Evolutionary conservation across 140 eudicot species (phyloP).

Genomic region (Bidens hawaiensis): DNA sequence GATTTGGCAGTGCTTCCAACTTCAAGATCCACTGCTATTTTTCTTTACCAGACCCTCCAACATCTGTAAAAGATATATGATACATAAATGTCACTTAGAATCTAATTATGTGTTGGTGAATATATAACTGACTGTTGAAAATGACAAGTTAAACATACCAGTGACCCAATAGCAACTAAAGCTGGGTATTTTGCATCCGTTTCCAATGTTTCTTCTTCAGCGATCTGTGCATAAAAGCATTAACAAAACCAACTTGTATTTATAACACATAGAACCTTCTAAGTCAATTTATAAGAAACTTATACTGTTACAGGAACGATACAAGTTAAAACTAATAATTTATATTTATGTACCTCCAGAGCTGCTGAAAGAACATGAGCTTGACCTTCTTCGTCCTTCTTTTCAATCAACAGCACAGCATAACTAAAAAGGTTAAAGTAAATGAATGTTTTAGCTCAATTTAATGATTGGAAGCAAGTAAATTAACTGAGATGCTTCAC

Average conservation of each 20-base stretch:
- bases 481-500: conserved; percentile 4
- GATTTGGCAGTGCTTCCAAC: conserved; percentile 66
- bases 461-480: background rate
- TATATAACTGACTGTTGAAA: background rate
- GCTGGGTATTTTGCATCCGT: conserved; percentile 81
- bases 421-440: conserved; percentile 43
- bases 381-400: conserved; percentile 94
- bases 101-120: too few species aligned
- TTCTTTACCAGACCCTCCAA: conserved; percentile 71
- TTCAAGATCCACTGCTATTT: conserved; percentile 87
- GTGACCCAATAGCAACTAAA: conserved; percentile 94
- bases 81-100: too few species aligned
- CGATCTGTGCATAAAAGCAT: conserved; percentile 49
- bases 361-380: conserved; percentile 97
- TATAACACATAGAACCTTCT: too few species aligned
- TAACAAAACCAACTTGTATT: too few species aligned
- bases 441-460: background rate
- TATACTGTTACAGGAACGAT: too few species aligned
- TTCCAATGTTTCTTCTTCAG: conserved; percentile 71
- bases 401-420: conserved; percentile 88
- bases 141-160: conserved; percentile 53
- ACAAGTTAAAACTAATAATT: too few species aligned
- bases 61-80: conserved; percentile 65
- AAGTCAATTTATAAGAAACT: too few species aligned
- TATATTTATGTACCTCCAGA: conserved; percentile 73